Evolutionary conservation across 441 rosid species (phyloP).

Genomic region (Kokia cookei): DNA sequence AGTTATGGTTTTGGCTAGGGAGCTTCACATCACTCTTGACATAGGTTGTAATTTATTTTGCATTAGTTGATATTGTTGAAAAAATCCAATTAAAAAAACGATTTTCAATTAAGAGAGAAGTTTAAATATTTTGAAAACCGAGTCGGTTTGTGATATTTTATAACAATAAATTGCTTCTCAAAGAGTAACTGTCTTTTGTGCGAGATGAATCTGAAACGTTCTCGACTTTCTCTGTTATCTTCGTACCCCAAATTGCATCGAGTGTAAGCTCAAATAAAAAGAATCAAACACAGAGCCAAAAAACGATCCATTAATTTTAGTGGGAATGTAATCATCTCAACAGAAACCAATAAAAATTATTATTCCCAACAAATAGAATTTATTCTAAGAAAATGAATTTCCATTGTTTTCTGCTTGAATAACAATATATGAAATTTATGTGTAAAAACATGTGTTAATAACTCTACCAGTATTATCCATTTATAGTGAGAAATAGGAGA

Average conservation of each 20-base stretch:
- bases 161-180: background rate
- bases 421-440: too few species aligned
- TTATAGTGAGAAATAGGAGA: background rate
- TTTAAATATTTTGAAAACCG: too few species aligned
- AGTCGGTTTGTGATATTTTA: background rate
- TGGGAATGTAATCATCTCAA: too few species aligned
- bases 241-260: background rate
- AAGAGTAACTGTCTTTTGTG: background rate
- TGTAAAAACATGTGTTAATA: too few species aligned
- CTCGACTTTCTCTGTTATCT: background rate
- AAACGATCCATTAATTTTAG: too few species aligned
- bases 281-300: background rate
- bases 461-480: too few species aligned
- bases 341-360: too few species aligned
- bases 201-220: background rate
- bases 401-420: too few species aligned
- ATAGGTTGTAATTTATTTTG: too few species aligned
- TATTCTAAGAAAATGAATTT: too few species aligned
- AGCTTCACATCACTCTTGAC: background rate
- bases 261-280: background rate
- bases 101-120: background rate
- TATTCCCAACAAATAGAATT: too few species aligned
- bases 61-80: background rate
- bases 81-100: too few species aligned
- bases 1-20: background rate